These are phyloP conservation scores for Pseudoturritis turrita DNA, from an alignment of 345 rosid species.

Conservation along the genomic window DNA sequence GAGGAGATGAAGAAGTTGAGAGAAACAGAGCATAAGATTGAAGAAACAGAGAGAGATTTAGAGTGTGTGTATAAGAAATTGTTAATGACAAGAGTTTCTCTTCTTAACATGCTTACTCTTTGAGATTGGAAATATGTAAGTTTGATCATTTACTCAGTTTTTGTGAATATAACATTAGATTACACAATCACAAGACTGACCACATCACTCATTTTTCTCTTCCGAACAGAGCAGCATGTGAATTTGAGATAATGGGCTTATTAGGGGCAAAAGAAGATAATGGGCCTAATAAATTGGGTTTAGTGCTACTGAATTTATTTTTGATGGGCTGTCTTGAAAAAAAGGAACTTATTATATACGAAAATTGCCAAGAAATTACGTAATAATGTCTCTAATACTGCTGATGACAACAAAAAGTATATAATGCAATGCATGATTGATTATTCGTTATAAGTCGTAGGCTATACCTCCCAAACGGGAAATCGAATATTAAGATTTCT, in stretches of 20 bases:
- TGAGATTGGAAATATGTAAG: constrained; percentile 3
- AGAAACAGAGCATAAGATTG: constrained; percentile 33
- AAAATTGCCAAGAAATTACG: neutral
- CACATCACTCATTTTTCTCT: neutral
- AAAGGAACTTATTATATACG: neutral
- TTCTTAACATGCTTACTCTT: constrained; percentile 36
- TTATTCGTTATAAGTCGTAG: constrained; percentile 3
- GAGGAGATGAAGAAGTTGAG: constrained; percentile 25
- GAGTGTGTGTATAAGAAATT: constrained; percentile 39
- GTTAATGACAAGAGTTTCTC: constrained; percentile 44
- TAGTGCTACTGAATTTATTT: no score
- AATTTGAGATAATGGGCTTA: neutral
- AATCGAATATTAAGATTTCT: constrained; percentile 23
- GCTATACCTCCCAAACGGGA: constrained; percentile 3
- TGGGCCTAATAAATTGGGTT: no score
- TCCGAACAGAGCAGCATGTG: neutral
- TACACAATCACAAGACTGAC: neutral
- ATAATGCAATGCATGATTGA: neutral
- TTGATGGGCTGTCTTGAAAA: neutral
- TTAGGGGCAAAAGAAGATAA: no score
- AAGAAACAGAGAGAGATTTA: constrained; percentile 36
- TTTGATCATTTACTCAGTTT: neutral
- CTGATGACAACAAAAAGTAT: neutral
- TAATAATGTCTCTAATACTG: neutral
- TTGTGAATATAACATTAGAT: constrained; percentile 1